Base-by-base conservation (phyloP, 306 rosid genomes). In the Inga oerstediana region DNA sequence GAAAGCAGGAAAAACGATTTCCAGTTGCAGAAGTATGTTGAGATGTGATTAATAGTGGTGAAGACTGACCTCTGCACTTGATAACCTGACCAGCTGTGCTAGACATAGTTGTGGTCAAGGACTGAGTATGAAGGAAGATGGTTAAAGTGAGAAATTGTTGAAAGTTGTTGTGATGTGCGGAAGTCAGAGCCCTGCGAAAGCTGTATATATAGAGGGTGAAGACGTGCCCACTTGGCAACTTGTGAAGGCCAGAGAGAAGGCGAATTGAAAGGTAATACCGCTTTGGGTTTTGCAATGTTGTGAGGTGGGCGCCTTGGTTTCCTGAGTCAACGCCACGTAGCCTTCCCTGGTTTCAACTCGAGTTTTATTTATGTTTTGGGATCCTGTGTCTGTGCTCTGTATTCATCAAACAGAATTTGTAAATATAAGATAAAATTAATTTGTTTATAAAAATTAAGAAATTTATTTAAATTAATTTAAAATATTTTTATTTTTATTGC, bases 61-160 rank as follows among this genome's bases (percentile, higher is more conserved):
- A 2, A 35, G 66, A 24, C 73, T 68, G 22, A 86, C 92, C 92
- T 76, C 39, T 89, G 84, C 92, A 89, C 80, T 85, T 89, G 67
- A 89, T 89, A 61, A 89, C 89, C 20, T 87, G 88, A 75, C 88
- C 92, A 3, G 62, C 83, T 22, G 92, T 88, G 81, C 45, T 75
- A 30, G 87, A 56, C 92, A 89, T 89, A 30, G 74, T 51, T 66
- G 30, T 7, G 0, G 20, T 4, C n/a, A 4, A 58, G 13, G 10
- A 66, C 7, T 51, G 46, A 14, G 77, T 30, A n/a, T 6, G 8
- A 9, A 13, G 20, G 76, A 44, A 10, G 35, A 12, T 2, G 52
- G 45, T 45, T 22, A 73, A 19, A 19, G 12, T 54, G n/a, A 51
- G 64, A 48, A 14, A 69, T 17, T 9, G 72, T 8, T 35, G 27